Evolutionary conservation across 2,329 filamentous ascomycete genomes (phyloP), one percentile per base, ranked within the genome.

Genomic region (Fusarium circinatum): DNA sequence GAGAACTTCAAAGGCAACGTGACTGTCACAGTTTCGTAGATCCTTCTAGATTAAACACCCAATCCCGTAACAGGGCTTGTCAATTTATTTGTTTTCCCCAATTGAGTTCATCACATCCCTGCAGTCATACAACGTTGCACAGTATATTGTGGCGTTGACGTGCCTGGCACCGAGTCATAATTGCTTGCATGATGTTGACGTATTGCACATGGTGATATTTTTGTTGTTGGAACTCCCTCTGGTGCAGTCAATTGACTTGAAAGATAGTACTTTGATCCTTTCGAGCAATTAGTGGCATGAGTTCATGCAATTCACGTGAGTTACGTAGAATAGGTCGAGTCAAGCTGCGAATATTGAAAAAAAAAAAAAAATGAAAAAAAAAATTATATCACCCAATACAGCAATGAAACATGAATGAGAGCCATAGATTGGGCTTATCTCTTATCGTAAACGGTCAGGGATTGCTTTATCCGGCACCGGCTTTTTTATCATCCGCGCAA

Each of bases 1-100:
- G 82, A 83, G 62, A 87, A 91, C 79, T 78, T 91, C 62, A 86
- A 86, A 71, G 84, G 83, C 0, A 91, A 89, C 76, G 85, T 85
- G 39, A 91, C 86, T 4, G 85, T 91, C 51, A 88, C 85, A 11
- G 88, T 91, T 22, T 70, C 64, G 14, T 78, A 61, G 47, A 42
- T 8, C 30, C 55, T 22, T 9, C 24, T 18, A 42, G 14, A n/a
- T 28, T 38, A 14, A 12, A 28, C 15, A 15, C 24, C n/a, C 20
- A 28, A 22, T 54, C 14, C 34, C 20, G 34, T 13, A 9, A n/a
- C 34, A 39, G 6, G 24, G 20, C 10, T 13, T n/a, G 24, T 39
- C 51, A 30, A 41, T 55, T 15, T 26, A 36, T 9, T 36, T 15
- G 6, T 12, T 26, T 36, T 42, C 9, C 36, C 51, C 24, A 55